A percentile compares a stretch with the other conserved stretches of the same genome.
Conservation (phyloP, 2,329 filamentous ascomycete species). For the Aurifilum marmelostoma region DNA sequence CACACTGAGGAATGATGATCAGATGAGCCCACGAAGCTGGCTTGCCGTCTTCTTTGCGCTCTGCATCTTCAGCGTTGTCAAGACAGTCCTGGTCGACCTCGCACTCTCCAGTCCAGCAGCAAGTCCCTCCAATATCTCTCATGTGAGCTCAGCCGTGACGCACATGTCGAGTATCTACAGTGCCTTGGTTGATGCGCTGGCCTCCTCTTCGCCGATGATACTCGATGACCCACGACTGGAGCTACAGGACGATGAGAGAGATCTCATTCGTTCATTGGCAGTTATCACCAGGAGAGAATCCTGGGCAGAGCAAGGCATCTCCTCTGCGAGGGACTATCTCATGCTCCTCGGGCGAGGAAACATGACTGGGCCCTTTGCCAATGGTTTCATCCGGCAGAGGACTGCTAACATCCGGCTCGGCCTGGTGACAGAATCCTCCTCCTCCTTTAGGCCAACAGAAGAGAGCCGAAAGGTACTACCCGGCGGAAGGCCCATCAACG, state of each 20-base stretch:
- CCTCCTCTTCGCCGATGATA: constrained; percentile 47
- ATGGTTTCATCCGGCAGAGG: constrained; percentile 47
- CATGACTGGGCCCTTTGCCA: constrained; percentile 42
- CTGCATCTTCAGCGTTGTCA: constrained; percentile 61
- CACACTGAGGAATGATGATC: constrained; percentile 43
- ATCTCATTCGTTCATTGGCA: constrained; percentile 47
- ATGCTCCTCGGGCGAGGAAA: constrained; percentile 51
- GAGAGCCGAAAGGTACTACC: constrained; percentile 44
- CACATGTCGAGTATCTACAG: constrained; percentile 55
- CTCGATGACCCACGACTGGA: constrained; percentile 48
- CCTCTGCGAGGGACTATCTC: constrained; percentile 54
- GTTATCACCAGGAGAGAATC: constrained; percentile 50
- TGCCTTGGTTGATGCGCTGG: constrained; percentile 53
- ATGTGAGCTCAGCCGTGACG: constrained; percentile 32
- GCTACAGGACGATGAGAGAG: constrained; percentile 50
- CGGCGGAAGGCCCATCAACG: constrained; percentile 44
- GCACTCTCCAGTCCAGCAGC: constrained; percentile 36
- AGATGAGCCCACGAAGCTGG: constrained; percentile 49
- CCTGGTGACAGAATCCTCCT: constrained; percentile 39
- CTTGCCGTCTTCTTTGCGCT: constrained; percentile 57
- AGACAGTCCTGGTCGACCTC: constrained; percentile 55
- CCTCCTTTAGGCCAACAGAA: constrained; percentile 38
- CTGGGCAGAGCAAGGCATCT: constrained; percentile 52
- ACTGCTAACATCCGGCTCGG: constrained; percentile 38
- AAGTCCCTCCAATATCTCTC: constrained; percentile 20